Conservation (phyloP, 345 rosid species). For the Diplotaxis tenuifolia region DNA sequence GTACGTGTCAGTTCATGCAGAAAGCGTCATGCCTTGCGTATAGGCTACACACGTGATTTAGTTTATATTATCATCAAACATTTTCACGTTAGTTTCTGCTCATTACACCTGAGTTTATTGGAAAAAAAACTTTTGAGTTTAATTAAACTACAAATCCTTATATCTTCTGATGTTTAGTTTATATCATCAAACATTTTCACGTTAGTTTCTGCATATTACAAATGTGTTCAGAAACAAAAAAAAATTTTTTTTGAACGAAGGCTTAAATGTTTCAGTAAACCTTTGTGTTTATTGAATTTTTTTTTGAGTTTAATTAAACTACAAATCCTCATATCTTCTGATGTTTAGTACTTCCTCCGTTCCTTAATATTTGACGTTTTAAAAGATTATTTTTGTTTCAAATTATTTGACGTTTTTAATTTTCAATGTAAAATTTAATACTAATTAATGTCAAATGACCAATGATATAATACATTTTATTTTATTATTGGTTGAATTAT, state of each 20-base stretch:
- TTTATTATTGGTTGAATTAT: no score
- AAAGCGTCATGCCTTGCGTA: slow-evolving; percentile 36
- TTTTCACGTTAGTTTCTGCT: not conserved
- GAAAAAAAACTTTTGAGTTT: not conserved
- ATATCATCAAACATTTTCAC: not conserved
- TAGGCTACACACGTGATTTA: slow-evolving; percentile 5
- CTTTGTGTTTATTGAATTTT: no score
- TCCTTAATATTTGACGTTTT: no score
- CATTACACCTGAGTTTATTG: not conserved
- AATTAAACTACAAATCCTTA: not conserved
- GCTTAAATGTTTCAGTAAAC: not conserved
- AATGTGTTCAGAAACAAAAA: not conserved
- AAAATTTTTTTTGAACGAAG: no score
- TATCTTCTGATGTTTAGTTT: not conserved
- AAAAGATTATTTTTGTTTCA: no score
- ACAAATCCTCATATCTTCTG: not conserved
- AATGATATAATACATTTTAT: no score
- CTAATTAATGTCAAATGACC: no score
- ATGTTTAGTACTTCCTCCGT: slow-evolving; percentile 9
- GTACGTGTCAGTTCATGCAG: slow-evolving; percentile 1
- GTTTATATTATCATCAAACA: not conserved
- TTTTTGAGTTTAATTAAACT: not conserved
- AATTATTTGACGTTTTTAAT: no score
- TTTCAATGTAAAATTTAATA: no score
- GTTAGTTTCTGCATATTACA: not conserved